Percentiles rank a stretch among this genome's conserved stretches.
Evolutionary conservation across 768 basidiomycete species (phyloP).

Genomic region (Russula sp.): DNA sequence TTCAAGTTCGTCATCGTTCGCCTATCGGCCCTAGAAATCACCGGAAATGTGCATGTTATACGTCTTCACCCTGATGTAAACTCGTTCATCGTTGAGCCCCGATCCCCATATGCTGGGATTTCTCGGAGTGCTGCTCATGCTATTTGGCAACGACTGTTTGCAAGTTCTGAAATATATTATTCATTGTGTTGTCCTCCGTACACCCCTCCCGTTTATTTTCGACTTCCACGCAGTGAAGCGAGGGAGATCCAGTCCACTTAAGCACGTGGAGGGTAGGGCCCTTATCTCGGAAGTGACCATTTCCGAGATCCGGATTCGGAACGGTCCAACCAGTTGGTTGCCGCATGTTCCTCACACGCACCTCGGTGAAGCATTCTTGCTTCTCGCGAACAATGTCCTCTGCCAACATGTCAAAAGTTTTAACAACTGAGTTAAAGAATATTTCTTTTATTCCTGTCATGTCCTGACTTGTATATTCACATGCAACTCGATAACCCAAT

Average conservation of each 20-base stretch:
- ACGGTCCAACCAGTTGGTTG: not conserved
- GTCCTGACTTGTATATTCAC: not conserved
- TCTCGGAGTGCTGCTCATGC: too few relatives aligned
- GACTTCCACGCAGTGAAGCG: not conserved
- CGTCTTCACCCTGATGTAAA: not conserved
- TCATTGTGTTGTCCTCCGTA: too few relatives aligned
- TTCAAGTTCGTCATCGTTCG: too few relatives aligned
- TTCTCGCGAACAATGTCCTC: not conserved
- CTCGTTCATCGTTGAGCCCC: not conserved
- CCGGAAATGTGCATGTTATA: not conserved
- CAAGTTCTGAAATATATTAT: too few relatives aligned
- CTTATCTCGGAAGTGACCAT: not conserved
- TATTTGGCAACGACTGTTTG: too few relatives aligned
- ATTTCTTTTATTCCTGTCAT: not conserved
- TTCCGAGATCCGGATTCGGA: not conserved
- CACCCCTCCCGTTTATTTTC: too few relatives aligned
- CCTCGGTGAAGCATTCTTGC: not conserved
- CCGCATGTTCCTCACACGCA: not conserved
- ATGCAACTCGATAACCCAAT: not conserved
- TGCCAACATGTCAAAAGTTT: not conserved
- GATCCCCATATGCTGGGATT: too few relatives aligned
- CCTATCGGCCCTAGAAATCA: not conserved
- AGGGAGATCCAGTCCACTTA: not conserved
- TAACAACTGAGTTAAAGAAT: not conserved
- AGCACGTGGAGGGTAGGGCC: not conserved